A percentile compares a stretch with the other conserved stretches of the same genome.
Evolutionary conservation across 2,329 filamentous ascomycete species (phyloP).

Genomic region (Oidium heveae): DNA sequence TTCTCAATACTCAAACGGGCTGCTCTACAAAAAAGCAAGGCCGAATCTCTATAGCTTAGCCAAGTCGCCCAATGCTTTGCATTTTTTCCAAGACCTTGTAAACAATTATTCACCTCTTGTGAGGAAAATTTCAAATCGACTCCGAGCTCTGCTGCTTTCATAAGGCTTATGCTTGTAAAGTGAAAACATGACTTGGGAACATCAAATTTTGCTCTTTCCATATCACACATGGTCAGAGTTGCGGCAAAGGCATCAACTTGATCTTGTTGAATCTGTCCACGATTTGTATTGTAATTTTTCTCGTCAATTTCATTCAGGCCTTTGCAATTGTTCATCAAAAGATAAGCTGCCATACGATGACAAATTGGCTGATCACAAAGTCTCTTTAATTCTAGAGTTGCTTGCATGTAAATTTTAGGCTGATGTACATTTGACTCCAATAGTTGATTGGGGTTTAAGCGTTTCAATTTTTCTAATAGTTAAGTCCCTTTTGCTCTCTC

Average conservation of each 20-base stretch:
- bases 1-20: constrained; percentile 31
- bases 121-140: constrained; percentile 15
- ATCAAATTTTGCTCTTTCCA: constrained; percentile 23
- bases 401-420: constrained; percentile 12
- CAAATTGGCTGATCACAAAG: constrained; percentile 13
- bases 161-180: constrained; percentile 14
- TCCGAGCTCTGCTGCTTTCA: constrained; percentile 16
- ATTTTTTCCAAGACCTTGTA: constrained; percentile 25
- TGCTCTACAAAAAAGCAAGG: constrained; percentile 34
- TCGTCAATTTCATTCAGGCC: constrained; percentile 10
- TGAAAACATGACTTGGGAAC: constrained; percentile 25
- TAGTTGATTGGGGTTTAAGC: constrained; percentile 5
- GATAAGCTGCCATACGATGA: constrained; percentile 12
- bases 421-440: constrained; percentile 6
- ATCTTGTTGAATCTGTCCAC: constrained; percentile 17
- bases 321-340: constrained; percentile 14
- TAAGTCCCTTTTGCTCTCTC: background rate
- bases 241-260: constrained; percentile 31
- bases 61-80: constrained; percentile 39
- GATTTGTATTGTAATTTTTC: constrained; percentile 10
- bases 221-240: constrained; percentile 36
- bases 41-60: constrained; percentile 34
- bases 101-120: constrained; percentile 22
- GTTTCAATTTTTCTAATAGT: background rate
- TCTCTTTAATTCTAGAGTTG: constrained; percentile 12